A percentile compares a stretch with the other conserved stretches of the same genome.
These are phyloP conservation scores for Babesia divergens DNA, from an alignment of 169 alveolate species.

Conservation along the genomic window DNA sequence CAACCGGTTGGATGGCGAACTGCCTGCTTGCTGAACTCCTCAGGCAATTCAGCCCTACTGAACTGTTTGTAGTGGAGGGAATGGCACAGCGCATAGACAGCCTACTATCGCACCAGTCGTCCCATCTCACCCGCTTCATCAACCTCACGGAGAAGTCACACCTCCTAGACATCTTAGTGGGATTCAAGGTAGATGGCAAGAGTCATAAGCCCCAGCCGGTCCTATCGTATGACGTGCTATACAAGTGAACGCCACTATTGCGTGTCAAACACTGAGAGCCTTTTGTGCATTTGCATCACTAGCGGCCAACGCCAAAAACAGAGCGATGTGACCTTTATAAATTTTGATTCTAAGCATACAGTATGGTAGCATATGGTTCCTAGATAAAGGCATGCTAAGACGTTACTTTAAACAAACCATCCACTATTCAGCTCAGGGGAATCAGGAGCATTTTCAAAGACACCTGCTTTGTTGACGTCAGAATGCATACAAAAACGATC, in stretches of 20 bases:
- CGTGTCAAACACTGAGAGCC: not conserved
- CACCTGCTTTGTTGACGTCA: no score
- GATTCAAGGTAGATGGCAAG: constrained; percentile 10
- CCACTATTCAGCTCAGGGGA: no score
- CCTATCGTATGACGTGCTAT: constrained; percentile 27
- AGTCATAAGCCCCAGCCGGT: not conserved
- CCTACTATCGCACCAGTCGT: constrained; percentile 49
- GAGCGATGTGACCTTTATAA: not conserved
- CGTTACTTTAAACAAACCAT: no score
- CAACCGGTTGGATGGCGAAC: constrained; percentile 48
- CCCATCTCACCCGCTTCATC: constrained; percentile 46
- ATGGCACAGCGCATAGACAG: constrained; percentile 42
- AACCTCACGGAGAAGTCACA: constrained; percentile 57
- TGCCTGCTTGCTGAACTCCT: constrained; percentile 39
- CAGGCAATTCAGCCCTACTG: constrained; percentile 27
- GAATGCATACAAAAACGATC: no score
- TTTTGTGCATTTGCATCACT: no score
- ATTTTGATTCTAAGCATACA: no score
- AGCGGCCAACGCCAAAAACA: not conserved
- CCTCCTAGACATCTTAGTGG: constrained; percentile 52
- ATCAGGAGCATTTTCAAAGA: no score
- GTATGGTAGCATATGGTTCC: no score
- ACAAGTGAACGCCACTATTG: constrained; percentile 22
- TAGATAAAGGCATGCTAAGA: no score
- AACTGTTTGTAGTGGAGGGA: constrained; percentile 60